Base-by-base conservation (phyloP, 73 alveolate genomes). In the Durusdinium trenchii region DNA sequence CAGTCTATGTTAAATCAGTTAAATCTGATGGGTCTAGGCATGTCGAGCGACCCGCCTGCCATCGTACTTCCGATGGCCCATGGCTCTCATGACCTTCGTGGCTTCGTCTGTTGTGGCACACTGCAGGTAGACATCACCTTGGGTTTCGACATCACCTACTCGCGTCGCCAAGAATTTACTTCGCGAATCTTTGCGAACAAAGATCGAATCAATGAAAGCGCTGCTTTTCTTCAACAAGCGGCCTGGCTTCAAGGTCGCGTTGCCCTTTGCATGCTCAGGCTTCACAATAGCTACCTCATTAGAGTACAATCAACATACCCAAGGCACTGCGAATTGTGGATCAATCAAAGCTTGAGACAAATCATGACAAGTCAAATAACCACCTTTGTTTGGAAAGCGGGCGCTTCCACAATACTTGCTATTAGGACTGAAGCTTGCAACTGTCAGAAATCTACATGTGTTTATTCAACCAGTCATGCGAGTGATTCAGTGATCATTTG, bases 1-100 rank as follows among this genome's bases (percentile, higher is more conserved):
- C n/a, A n/a, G n/a, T n/a, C n/a, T n/a, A n/a, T n/a, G n/a, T 47
- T 81, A 46, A 81, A n/a, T 64, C 35, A 16, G 5, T 43, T 35
- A 62, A 62, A 62, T 62, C 40, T 23, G 32, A 35, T 62, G 76
- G 76, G 42, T 64, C 79, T 30, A 64, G 42, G 1, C 43, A 64
- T 43, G n/a, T 67, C 45, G 81, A 18, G 51, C 52, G 28, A 84
- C 46, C 67, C 40, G 94, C 99, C 99, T 94, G 94, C 99, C 99
- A 50, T 94, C 99, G 71, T 94, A 94, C 51, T 94, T 94, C 60
- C 99, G 91, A 38, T 94, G 99, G 94, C 99, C 99, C 99, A 94
- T 94, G 46, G 99, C 99, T 61, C 99, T 50, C 99, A 94, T 94
- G 71, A 94, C 85, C 51, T 94, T 94, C 47, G 99, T 94, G 83